Conservation (phyloP, 176 grass and related monocot genomes). For the Secale cereale region DNA sequence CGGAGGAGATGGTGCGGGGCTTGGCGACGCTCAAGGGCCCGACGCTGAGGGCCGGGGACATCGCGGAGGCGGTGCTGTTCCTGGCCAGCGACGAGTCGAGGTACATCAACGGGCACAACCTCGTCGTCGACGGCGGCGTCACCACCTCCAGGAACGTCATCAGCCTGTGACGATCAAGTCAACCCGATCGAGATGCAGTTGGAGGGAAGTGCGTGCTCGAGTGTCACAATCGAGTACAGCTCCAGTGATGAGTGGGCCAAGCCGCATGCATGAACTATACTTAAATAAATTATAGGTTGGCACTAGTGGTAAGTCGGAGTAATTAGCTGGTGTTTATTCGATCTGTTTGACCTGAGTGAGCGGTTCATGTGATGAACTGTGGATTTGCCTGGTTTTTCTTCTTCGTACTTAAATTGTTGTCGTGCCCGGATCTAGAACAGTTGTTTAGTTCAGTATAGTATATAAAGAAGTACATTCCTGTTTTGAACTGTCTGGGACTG, state of each 20-base stretch:
- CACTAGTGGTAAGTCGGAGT: background rate
- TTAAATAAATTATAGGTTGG: background rate
- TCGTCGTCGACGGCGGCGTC: conserved; percentile 52
- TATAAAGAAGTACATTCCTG: too few species aligned
- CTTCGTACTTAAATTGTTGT: too few species aligned
- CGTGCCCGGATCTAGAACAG: too few species aligned
- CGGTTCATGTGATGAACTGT: background rate
- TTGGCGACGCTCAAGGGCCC: conserved; percentile 37
- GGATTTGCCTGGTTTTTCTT: background rate
- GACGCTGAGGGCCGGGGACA: conserved; percentile 21
- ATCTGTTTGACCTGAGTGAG: background rate
- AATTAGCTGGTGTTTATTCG: conserved; percentile 1
- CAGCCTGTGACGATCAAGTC: background rate
- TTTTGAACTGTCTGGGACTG: too few species aligned
- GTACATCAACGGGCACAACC: conserved; percentile 52
- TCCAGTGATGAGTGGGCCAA: background rate
- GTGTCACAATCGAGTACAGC: background rate
- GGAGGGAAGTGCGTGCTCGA: background rate
- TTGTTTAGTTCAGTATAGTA: too few species aligned
- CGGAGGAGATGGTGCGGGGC: conserved; percentile 26
- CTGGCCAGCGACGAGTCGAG: conserved; percentile 49
- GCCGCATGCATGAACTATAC: background rate
- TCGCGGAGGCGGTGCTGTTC: conserved; percentile 53
- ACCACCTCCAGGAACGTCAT: conserved; percentile 41
- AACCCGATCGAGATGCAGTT: background rate